Base-by-base conservation (phyloP, 192 early-diverging fungal genomes). In the Umbelopsis sp. region DNA sequence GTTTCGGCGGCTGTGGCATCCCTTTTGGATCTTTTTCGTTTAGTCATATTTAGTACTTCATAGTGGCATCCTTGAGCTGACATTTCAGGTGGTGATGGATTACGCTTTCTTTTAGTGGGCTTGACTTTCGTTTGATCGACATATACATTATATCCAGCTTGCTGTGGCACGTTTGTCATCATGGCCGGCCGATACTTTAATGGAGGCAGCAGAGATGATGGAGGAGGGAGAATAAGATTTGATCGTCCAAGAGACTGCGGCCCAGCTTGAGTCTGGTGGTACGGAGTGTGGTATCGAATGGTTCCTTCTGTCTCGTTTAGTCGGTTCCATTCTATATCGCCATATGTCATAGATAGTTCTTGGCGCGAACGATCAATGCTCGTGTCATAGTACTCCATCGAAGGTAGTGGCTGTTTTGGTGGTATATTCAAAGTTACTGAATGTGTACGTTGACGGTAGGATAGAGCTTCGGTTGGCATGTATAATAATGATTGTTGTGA, bases 21-120 rank as follows among this genome's bases (percentile, higher is more conserved):
- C 26, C 56, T 11, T 34, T 62, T 62, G 4, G 56, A 62, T 5
- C 56, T 29, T 26, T 62, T 62, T 29, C 14, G 56, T 62, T 62
- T 62, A 29, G 56, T 20, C 56, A 62, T 62, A 20, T 62, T 62
- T 3, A 62, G 31, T 5, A 62, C 56, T 32, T 62, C 56, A 62
- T 62, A 62, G 26, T 62, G 56, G 31, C 26, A 62, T n/a, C 56
- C 56, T 7, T 26, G 10, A 16, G 26, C 34, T 12, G 56, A 34
- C 17, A 62, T 31, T 3, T 20, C 14, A n/a, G 29, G 26, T 20
- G 56, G 56, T 12, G 31, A 34, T 34, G 56, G 29, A 62, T 34
- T 32, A 7, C 56, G 26, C 20, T 62, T 62, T 7, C 31, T 62
- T 32, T 62, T 62, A 16, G 8, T 20, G 14, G 26, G 8, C 17